Base-by-base conservation (phyloP, 2,329 filamentous ascomycete species). In the Penicillium digitatum region DNA sequence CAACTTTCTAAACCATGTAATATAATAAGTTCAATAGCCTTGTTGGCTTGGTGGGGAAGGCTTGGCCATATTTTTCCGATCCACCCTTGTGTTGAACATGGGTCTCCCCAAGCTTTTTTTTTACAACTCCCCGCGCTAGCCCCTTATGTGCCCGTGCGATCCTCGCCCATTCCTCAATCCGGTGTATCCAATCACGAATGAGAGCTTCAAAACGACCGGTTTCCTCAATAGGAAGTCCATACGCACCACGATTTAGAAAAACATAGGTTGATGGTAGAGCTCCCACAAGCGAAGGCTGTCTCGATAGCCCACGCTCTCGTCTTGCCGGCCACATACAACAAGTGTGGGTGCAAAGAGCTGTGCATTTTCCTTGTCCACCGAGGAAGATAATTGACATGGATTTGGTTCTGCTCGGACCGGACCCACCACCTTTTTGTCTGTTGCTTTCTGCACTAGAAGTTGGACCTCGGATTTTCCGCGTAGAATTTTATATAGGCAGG, bases 181-280 rank as follows among this genome's bases (percentile, higher is more conserved):
- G 54, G n/a, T 14, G 5, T 40, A 68, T 48, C 66, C 66, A 69
- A 47, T 69, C 63, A 45, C 61, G 54, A 45, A 69, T 64, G 55
- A 69, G 62, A 42, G 63, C 64, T 48, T 57, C 65, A 60, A 69
- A 69, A 49, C 69, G 38, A 18, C 59, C 43, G 38, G 37, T 62
- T 53, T 69, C 64, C 58, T 67, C 67, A 12, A 69, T 44, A 49
- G 66, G 66, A 47, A 69, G 56, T 1, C 58, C 65, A 61, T 69
- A 66, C 24, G 43, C 62, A 26, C 59, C 63, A 20, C 66, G 65
- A 51, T 69, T 65, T 32, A 69, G 39, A 51, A 69, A 60, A 48
- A 56, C 54, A 59, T 57, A 66, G 3, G 61, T 66, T 35, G 65
- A 62, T 48, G 62, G 55, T 7, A 65, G 62, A 55, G 60, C 49